Evolutionary conservation across 148 eudicot genomes (phyloP), one percentile per base, ranked within the genome.

Genomic region (Agrostemma githago): DNA sequence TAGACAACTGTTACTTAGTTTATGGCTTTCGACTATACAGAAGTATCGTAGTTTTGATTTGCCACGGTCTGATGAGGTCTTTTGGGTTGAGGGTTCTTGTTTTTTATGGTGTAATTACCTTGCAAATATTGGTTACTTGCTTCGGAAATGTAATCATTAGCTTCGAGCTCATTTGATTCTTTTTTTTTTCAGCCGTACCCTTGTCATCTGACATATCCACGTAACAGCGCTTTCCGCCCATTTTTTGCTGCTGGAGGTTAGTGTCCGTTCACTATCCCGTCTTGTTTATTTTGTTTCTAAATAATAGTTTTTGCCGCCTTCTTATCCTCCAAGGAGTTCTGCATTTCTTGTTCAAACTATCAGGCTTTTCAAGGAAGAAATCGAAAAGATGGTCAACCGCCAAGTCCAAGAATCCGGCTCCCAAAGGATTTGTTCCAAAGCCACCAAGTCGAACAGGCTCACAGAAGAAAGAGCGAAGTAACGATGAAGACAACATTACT

Each of bases 171-270:
- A 37, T 41, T 71, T 48, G 65, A 79, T 63, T 16, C 20, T 66
- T 76, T 15, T 8, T 60, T 70, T 68, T 64, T 78, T 34, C 97
- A 93, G 96, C 81, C 82, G 62, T 84, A 80, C 66, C 74, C 84
- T 70, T 76, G 89, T 85, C 83, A 74, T 42, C 68, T 81, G 76
- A 84, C 81, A 62, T 75, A 72, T 70, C 59, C 74, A 48, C 74
- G 44, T 12, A 82, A 76, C 68, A 79, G 85, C 62, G 74, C 76
- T 77, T 85, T 91, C 21, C 74, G 68, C 78, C 81, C 69, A 76
- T 79, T 85, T 60, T 79, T 70, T 69, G 92, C 91, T 46, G 81
- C 87, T 81, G 84, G 91, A 84, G 98, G 97, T 94, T 87, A 73
- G 84, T 79, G 70, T 6, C 21, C 79, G 62, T 21, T 63, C 66